These are phyloP conservation scores for Amphirosellinia nigrospora DNA, from an alignment of 495 filamentous ascomycete species.

Conservation along the genomic window DNA sequence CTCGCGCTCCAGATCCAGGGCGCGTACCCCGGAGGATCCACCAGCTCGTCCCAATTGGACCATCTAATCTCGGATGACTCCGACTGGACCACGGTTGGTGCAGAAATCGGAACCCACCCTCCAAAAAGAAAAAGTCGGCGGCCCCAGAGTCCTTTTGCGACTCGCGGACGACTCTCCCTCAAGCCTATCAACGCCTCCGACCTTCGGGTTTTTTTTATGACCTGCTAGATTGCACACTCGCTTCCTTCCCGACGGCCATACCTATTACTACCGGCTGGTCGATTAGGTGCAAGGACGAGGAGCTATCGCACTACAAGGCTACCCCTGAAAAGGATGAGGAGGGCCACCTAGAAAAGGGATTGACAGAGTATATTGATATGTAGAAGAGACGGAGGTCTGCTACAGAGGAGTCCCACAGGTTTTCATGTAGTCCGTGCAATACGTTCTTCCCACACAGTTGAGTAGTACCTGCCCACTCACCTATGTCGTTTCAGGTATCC, in stretches of 20 bases:
- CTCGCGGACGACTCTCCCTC: neutral
- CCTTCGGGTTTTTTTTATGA: neutral
- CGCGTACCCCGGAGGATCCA: neutral
- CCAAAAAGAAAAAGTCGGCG: neutral
- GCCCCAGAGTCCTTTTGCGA: no score
- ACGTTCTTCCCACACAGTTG: no score
- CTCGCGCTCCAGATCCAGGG: neutral
- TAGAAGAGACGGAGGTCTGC: no score
- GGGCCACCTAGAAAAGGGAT: no score
- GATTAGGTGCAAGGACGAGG: neutral
- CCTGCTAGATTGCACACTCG: neutral
- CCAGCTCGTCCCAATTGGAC: neutral
- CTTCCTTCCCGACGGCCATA: neutral
- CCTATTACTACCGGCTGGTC: slow-evolving; percentile 6
- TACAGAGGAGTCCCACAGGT: no score
- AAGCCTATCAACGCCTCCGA: neutral
- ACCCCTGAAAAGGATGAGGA: neutral
- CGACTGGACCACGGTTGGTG: neutral
- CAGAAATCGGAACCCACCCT: neutral
- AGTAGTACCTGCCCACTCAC: no score
- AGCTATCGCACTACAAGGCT: neutral
- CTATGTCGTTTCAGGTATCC: neutral
- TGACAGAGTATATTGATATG: no score
- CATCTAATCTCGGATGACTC: neutral
- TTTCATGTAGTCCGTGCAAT: no score